A percentile compares a stretch with the other conserved stretches of the same genome.
phyloP scores from a whole-genome alignment of 2,329 filamentous ascomycete species.

The Basipetospora chlamydospora region DNA sequence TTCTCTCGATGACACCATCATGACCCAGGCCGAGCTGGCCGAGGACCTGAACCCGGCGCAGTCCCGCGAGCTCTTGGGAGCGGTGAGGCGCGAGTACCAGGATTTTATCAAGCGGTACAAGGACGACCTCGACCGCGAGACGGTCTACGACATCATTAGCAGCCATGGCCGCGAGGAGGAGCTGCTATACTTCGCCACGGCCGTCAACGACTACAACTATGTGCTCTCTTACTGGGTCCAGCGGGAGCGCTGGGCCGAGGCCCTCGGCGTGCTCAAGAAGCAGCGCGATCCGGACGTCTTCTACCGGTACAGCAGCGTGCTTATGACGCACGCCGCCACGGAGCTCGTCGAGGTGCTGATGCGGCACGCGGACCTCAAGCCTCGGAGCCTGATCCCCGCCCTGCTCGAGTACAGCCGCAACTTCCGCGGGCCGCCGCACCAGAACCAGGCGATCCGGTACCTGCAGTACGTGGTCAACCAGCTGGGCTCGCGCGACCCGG shows the following conservation, averaged over 20 bases:
- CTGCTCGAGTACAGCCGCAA: constrained; percentile 85
- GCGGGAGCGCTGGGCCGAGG: constrained; percentile 79
- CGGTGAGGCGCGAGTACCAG: constrained; percentile 65
- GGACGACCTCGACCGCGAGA: constrained; percentile 74
- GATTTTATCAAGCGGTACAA: constrained; percentile 81
- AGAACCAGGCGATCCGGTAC: constrained; percentile 89
- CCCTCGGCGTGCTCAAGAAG: constrained; percentile 76
- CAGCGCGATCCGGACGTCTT: constrained; percentile 88
- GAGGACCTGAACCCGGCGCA: constrained; percentile 58
- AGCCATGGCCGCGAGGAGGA: constrained; percentile 92
- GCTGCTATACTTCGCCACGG: constrained; percentile 77
- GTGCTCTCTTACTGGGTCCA: constrained; percentile 96
- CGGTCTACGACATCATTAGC: constrained; percentile 88
- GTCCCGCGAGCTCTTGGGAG: constrained; percentile 55
- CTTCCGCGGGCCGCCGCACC: constrained; percentile 48
- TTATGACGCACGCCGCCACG: constrained; percentile 75
- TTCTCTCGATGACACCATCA: constrained; percentile 82
- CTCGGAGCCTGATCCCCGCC: constrained; percentile 80
- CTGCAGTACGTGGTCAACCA: constrained; percentile 87
- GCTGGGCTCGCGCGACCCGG: constrained; percentile 63
- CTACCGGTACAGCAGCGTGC: constrained; percentile 91
- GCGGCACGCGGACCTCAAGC: constrained; percentile 73
- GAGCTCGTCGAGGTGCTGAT: constrained; percentile 92
- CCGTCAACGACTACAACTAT: constrained; percentile 84
- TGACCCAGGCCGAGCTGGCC: constrained; percentile 69